Evolutionary conservation across 805 yeast species (phyloP).

Genomic region (Saturnispora sanitii): DNA sequence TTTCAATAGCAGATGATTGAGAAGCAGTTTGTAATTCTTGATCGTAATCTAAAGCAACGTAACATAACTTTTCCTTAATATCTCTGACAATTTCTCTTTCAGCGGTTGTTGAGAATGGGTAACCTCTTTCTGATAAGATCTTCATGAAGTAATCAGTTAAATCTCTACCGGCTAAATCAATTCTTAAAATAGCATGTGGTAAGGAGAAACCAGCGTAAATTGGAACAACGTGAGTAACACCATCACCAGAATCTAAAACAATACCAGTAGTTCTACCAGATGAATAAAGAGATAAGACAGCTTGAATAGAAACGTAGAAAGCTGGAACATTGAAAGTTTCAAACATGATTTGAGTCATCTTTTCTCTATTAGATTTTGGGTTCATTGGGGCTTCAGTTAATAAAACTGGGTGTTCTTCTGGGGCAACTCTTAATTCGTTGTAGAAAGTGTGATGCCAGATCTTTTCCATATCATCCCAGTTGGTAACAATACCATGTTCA

Average conservation of each 20-base stretch:
- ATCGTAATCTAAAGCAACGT: slow-evolving; percentile 97
- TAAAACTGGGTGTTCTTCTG: slow-evolving; percentile 99
- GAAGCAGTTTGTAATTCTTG: slow-evolving; percentile 99
- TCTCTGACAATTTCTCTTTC: slow-evolving; percentile 94
- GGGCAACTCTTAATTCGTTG: slow-evolving; percentile 99
- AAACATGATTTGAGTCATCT: slow-evolving; percentile 98
- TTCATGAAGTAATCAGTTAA: slow-evolving; percentile 98
- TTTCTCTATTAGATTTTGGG: slow-evolving; percentile 99
- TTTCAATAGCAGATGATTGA: slow-evolving; percentile 95
- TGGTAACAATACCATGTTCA: slow-evolving; percentile 99
- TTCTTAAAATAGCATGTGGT: slow-evolving; percentile 97
- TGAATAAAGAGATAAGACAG: slow-evolving; percentile 94
- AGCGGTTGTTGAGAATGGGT: slow-evolving; percentile 97
- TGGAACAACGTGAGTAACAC: slow-evolving; percentile 99
- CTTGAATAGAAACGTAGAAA: slow-evolving; percentile 94
- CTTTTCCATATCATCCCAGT: slow-evolving; percentile 99
- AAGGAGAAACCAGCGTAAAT: slow-evolving; percentile 99
- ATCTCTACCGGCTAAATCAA: slow-evolving; percentile 99
- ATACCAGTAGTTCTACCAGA: slow-evolving; percentile 99
- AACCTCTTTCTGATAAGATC: slow-evolving; percentile 97
- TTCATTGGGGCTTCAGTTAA: slow-evolving; percentile 99
- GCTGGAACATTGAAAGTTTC: slow-evolving; percentile 99
- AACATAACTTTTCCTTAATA: slow-evolving; percentile 97
- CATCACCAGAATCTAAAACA: slow-evolving; percentile 99
- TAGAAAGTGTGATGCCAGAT: slow-evolving; percentile 99